Evolutionary conservation across 306 rosid species (phyloP).

Genomic region (Ceratonia siliqua): DNA sequence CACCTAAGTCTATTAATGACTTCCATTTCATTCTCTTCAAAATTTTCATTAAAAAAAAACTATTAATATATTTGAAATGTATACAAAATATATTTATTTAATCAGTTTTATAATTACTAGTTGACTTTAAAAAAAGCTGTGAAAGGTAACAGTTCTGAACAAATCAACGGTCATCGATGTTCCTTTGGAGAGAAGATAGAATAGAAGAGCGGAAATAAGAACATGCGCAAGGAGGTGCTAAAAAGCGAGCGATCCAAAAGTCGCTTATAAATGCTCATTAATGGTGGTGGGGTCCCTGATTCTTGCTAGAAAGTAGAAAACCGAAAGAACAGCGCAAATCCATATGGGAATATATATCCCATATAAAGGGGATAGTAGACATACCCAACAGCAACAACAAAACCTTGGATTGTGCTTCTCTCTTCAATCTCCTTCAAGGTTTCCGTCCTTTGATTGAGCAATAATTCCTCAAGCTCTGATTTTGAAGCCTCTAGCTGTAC

Average conservation of each 20-base stretch:
- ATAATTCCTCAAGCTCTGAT: constrained; percentile 50
- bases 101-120: no score
- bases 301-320: constrained; percentile 11
- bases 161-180: not conserved
- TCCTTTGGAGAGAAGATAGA: no score
- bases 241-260: not conserved
- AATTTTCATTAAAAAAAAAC: no score
- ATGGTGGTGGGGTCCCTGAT: constrained; percentile 37
- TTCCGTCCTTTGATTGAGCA: constrained; percentile 36
- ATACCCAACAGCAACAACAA: constrained; percentile 19
- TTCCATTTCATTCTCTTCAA: no score
- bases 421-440: constrained; percentile 33
- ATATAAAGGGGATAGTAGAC: not conserved
- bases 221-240: no score
- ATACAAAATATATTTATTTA: no score
- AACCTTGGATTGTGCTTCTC: constrained; percentile 33
- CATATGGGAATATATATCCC: constrained; percentile 28
- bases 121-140: no score
- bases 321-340: constrained; percentile 25
- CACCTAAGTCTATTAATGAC: no score
- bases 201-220: not conserved
- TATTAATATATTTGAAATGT: not conserved
- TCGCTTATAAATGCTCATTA: not conserved
- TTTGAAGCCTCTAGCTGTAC: constrained; percentile 33
- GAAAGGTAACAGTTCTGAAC: no score